A percentile compares a stretch with the other conserved stretches of the same genome.
phyloP scores from a whole-genome alignment of 257 asterid species.

The Haberlea rhodopensis region DNA sequence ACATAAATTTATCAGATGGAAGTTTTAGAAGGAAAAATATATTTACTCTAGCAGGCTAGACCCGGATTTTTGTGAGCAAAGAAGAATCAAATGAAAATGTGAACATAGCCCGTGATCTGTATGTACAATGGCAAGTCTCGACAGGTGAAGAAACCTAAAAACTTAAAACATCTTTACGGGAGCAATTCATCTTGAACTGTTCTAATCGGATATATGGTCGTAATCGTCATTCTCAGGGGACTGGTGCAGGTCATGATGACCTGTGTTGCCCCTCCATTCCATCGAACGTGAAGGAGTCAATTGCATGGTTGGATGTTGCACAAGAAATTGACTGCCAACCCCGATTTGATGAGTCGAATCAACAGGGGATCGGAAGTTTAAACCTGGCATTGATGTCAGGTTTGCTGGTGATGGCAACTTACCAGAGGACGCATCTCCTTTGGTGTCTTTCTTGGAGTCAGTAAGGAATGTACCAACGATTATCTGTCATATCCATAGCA shows the following conservation, averaged over 20 bases:
- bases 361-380: conserved; percentile 40
- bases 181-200: not conserved
- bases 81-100: no score
- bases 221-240: no score
- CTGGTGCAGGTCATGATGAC: no score
- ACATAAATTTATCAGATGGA: not conserved
- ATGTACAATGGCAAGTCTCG: not conserved
- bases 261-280: conserved; percentile 43
- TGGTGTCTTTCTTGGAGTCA: conserved; percentile 42
- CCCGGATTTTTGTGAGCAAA: not conserved
- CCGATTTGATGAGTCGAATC: conserved; percentile 44
- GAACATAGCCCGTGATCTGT: not conserved
- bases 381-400: conserved; percentile 36
- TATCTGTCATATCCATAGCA: conserved; percentile 33
- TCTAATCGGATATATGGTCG: conserved; percentile 36
- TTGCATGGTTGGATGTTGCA: conserved; percentile 37
- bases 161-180: not conserved
- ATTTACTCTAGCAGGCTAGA: not conserved
- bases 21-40: not conserved
- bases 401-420: conserved; percentile 42
- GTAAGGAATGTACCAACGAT: conserved; percentile 48
- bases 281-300: conserved; percentile 34
- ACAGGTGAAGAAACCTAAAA: not conserved
- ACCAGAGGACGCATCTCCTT: conserved; percentile 38
- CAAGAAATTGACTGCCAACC: conserved; percentile 43